Base-by-base conservation (phyloP, 306 rosid species). In the Carpinus viminea region DNA sequence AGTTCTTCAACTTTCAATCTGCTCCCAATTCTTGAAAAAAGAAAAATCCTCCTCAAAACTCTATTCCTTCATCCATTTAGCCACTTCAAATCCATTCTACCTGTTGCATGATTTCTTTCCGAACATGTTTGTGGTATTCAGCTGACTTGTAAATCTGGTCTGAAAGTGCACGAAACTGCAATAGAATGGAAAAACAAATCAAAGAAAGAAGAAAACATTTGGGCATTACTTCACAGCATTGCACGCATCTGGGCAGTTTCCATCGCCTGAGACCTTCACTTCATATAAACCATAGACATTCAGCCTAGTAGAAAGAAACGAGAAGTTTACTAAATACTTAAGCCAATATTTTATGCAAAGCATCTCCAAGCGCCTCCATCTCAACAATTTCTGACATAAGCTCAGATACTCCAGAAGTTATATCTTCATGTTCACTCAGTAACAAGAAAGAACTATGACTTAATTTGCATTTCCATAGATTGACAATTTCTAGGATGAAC, bases 251-350 rank as follows among this genome's bases (percentile, higher is more conserved):
- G 98, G 98, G 76, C 98, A 94, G 80, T 91, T 94, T 74, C 97
- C 98, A 80, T 94, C 97, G 38, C 97, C 97, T 57, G 98, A 90
- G 78, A 92, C 95, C 86, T 86, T 91, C 68, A 92, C 92, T 90
- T 94, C 97, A 68, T 80, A 86, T 51, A 92, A 90, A 83, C 97
- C 89, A 74, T 88, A 87, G 71, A 88, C 79, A 72, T 82, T 82
- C 77, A 94, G 79, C 95, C 98, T 93, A 79, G 61, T 73, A 65
- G 82, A 75, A 72, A 73, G 48, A 41, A 70, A 55, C 47, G 74
- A 65, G 60, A 81, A 34, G 38, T 71, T 74, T 10, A 59, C 51
- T 69, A 75, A 62, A 68, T 54, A 48, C 45, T 47, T 76, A 43
- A 71, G 43, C 68, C 50, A 41, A 62, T 45, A 62, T 31, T 62